phyloP scores from a whole-genome alignment of 1,284 basidiomycete species.

The Athelia psychrophila region DNA sequence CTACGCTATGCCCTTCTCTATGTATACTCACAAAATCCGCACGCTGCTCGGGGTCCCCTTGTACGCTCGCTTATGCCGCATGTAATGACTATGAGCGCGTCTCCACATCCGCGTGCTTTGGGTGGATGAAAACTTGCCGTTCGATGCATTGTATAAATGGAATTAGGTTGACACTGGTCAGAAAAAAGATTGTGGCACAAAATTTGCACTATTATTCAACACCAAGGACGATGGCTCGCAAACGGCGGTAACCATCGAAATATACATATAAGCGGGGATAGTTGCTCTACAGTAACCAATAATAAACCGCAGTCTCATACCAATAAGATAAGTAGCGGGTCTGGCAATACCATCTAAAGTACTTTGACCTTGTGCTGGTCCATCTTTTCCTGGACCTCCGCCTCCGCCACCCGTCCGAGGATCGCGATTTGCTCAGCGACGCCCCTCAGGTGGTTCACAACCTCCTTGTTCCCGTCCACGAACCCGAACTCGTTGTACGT shows the following conservation, averaged over 20 bases:
- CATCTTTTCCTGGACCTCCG: conserved; percentile 59
- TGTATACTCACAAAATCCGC: conserved; percentile 36
- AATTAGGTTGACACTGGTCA: no score
- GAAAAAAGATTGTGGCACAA: no score
- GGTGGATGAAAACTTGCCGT: no score
- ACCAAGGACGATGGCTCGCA: no score
- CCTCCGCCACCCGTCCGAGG: conserved; percentile 69
- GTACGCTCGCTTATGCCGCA: conserved; percentile 33
- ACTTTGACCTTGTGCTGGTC: neutral
- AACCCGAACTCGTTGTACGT: conserved; percentile 92
- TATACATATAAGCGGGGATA: no score
- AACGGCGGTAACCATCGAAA: no score
- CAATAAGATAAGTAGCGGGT: no score
- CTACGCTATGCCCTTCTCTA: conserved; percentile 7
- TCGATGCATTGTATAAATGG: no score
- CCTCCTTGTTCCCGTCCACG: conserved; percentile 77
- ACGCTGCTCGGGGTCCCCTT: conserved; percentile 19
- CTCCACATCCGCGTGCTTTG: neutral
- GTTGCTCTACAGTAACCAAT: no score
- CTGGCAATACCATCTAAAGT: no score
- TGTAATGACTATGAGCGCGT: conserved; percentile 25
- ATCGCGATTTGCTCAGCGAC: conserved; percentile 85
- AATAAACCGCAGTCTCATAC: no score
- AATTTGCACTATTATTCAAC: no score
- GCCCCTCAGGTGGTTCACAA: conserved; percentile 69